Evolutionary conservation across 768 basidiomycete genomes (phyloP).

Genomic region (Pholiota molesta): DNA sequence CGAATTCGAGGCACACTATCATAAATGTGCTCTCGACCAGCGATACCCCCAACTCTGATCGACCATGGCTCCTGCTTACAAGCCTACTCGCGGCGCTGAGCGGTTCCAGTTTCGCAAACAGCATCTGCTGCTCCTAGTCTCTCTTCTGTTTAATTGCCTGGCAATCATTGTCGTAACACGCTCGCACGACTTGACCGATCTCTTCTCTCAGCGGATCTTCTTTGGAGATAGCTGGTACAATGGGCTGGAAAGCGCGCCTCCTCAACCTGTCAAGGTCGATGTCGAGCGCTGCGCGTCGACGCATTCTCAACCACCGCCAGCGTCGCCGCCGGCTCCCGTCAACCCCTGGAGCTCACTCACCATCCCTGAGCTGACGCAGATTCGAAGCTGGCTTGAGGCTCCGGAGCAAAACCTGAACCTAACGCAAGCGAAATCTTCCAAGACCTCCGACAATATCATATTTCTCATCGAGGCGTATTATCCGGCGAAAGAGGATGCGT

Average conservation of each 20-base stretch:
- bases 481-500: constrained; percentile 50
- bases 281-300: constrained; percentile 37
- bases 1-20: background rate
- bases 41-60: background rate
- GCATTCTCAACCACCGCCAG: constrained; percentile 28
- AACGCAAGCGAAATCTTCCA: constrained; percentile 31
- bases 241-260: background rate
- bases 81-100: background rate
- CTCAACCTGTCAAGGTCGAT: background rate
- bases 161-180: constrained; percentile 10
- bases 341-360: constrained; percentile 60
- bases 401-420: constrained; percentile 50
- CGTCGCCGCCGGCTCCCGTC: constrained; percentile 40
- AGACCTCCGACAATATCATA: constrained; percentile 50
- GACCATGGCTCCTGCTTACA: constrained; percentile 10
- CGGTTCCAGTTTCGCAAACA: background rate
- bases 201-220: constrained; percentile 14
- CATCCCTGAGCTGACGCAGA: constrained; percentile 41
- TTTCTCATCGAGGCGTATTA: constrained; percentile 52
- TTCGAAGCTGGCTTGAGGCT: constrained; percentile 49
- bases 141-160: constrained; percentile 20
- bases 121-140: constrained; percentile 12
- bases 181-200: constrained; percentile 8
- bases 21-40: too few species aligned
- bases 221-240: constrained; percentile 13